A percentile compares a stretch with the other conserved stretches of the same genome.
phyloP scores from a whole-genome alignment of 176 grass and related monocot genomes.

The Eragrostis curvula region DNA sequence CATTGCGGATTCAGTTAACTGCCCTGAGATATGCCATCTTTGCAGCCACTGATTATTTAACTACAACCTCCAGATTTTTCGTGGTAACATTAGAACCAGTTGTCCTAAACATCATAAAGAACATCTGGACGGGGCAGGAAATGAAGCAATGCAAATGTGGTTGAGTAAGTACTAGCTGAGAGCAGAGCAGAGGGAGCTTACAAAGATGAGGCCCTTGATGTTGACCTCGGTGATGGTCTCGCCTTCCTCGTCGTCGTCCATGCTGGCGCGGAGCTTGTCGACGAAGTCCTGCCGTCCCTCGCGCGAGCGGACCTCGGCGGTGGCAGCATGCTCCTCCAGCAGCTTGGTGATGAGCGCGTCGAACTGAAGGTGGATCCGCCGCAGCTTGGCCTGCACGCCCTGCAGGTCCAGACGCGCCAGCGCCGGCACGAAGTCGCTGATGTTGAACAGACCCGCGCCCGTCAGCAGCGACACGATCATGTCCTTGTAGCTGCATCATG shows the following conservation, averaged over 20 bases:
- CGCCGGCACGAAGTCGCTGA: conserved; percentile 85
- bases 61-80: background rate
- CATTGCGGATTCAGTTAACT: background rate
- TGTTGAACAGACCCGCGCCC: conserved; percentile 75
- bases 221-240: conserved; percentile 78
- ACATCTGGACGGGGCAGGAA: too few relatives aligned
- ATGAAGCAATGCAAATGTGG: background rate
- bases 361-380: conserved; percentile 64
- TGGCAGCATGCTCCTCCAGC: conserved; percentile 71
- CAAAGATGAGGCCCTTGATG: conserved; percentile 93
- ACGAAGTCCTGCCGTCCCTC: conserved; percentile 70
- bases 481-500: conserved; percentile 69
- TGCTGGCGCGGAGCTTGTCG: conserved; percentile 59
- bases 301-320: conserved; percentile 53
- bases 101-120: too few relatives aligned
- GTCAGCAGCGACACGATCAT: conserved; percentile 88
- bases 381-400: conserved; percentile 77
- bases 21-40: background rate
- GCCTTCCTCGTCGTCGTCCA: conserved; percentile 53
- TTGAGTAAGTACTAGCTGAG: too few relatives aligned
- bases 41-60: background rate
- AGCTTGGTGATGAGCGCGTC: conserved; percentile 77
- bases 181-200: conserved; percentile 28
- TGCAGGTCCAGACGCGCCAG: conserved; percentile 81
- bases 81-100: too few relatives aligned